phyloP scores from a whole-genome alignment of 2,329 filamentous ascomycete genomes.

The Aspergillus caelatus region DNA sequence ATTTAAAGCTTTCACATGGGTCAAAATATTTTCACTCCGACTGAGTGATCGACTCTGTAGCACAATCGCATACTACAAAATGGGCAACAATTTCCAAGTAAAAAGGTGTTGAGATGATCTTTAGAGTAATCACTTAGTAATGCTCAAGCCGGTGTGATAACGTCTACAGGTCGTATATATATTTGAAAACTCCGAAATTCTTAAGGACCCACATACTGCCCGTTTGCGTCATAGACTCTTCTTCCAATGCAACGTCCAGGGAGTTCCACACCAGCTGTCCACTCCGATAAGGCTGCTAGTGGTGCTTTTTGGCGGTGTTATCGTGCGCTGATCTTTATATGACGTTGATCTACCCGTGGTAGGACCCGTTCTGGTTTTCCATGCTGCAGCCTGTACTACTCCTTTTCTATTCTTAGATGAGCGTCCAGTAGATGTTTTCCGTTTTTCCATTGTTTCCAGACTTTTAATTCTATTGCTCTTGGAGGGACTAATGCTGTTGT shows the following conservation, averaged over 20 bases:
- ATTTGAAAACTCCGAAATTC: background rate
- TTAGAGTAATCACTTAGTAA: fast-evolving
- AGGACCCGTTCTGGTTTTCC: background rate
- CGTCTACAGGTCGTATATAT: background rate
- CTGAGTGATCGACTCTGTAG: background rate
- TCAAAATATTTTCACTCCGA: background rate
- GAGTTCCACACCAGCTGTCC: background rate
- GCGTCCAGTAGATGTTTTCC: background rate
- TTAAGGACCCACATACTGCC: background rate
- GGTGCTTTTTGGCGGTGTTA: background rate
- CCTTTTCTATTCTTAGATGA: background rate
- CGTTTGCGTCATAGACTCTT: background rate
- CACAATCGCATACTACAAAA: background rate
- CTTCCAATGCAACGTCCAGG: background rate
- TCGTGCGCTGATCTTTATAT: background rate
- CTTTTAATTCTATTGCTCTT: background rate
- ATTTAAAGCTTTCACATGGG: background rate
- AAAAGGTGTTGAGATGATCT: background rate
- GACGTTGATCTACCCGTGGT: background rate
- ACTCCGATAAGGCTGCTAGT: background rate
- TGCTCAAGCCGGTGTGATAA: background rate
- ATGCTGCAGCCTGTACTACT: background rate
- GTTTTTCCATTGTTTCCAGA: background rate
- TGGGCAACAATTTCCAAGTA: background rate
- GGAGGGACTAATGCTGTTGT: background rate